Base-by-base conservation (phyloP, 768 basidiomycete species). In the Saitozyma podzolica region DNA sequence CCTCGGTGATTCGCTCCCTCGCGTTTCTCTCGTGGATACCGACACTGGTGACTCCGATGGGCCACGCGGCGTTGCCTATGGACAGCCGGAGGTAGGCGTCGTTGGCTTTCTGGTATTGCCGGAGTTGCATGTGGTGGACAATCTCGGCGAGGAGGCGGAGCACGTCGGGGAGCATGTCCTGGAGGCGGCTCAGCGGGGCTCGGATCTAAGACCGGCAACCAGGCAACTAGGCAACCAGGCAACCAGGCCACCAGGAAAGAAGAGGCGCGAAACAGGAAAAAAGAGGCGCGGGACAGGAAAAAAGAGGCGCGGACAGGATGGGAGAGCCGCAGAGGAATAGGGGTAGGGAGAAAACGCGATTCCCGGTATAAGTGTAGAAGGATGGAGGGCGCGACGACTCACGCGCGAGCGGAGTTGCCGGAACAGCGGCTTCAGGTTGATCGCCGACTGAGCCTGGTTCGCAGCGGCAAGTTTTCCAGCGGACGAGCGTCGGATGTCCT, bases 11-110 rank as follows among this genome's bases (percentile, higher is more conserved):
- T 82, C 97, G 97, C 80, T 99, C 95, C 65, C 94, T 88, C 1
- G 95, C 96, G 0, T 91, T 92, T 76, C 96, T 90, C 80, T 96
- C 96, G 81, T 99, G 96, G 59, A 98, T 96, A 82, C 93, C 94
- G 82, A 98, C 96, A 90, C 95, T 95, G 64, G 96, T 99, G 9
- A 99, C 96, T 49, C 96, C 96, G 73, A 99, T 99, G 1, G 96
- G 96, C 96, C 96, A 99, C 3, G 96, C 94, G 0, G 96, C 95
- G 72, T 96, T 99, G 41, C 96, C 96, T 66, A 99, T 99, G 6
- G 91, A 93, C 45, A 99, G 83, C 8, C 96, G 89, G 20, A 99
- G 86, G 78, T 99, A 99, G 0, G 94, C 89, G 76, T 99, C 96
- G 72, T 98, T 99, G 3, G 96, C 95, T 58, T 84, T 85, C 78